Conservation (phyloP, 176 grass and related monocot species). For the Oryza nivara region DNA sequence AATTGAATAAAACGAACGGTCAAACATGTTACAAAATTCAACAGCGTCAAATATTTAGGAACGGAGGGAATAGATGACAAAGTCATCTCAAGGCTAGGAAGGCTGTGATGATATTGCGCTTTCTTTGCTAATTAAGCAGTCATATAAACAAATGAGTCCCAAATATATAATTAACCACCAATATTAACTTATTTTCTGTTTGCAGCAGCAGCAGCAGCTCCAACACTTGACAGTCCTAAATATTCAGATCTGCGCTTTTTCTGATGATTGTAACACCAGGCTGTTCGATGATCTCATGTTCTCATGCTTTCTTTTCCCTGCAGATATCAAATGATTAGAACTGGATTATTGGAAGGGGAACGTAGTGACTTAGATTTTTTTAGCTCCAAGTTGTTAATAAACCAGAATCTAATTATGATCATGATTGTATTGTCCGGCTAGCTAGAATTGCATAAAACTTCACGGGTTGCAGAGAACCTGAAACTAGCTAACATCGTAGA, state of each 20-base stretch:
- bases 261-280: conserved; percentile 45
- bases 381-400: neutral
- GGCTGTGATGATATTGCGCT: neutral
- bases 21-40: too few species aligned
- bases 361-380: neutral
- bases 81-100: neutral
- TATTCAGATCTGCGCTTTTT: neutral
- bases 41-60: too few species aligned
- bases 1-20: too few species aligned
- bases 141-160: conserved; percentile 30
- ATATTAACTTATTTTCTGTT: neutral
- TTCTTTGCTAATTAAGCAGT: conserved; percentile 3
- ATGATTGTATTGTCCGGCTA: neutral
- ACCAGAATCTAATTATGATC: neutral
- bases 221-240: neutral
- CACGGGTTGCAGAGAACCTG: neutral
- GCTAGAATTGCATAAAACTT: neutral
- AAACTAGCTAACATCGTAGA: neutral
- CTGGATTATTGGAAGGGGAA: neutral
- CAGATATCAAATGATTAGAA: neutral
- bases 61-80: neutral
- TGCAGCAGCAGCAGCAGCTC: conserved; percentile 1
- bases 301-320: neutral
- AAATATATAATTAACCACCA: conserved; percentile 21
- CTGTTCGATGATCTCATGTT: conserved; percentile 34